Base-by-base conservation (phyloP, 2,329 filamentous ascomycete genomes). In the Tolypocladium paradoxum region DNA sequence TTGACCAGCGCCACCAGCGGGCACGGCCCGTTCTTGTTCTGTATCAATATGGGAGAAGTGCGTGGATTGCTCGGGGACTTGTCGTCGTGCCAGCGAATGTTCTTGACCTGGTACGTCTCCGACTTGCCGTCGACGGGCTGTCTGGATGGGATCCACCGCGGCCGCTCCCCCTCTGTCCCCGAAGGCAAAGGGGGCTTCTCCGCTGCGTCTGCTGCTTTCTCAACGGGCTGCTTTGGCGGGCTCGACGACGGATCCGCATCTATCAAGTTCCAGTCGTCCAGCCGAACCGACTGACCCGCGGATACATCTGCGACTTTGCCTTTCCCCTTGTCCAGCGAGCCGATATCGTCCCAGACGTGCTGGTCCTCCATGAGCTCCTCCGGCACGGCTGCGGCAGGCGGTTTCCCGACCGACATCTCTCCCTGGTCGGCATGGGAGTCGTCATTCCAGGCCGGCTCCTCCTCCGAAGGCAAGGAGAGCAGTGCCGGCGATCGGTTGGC, bases 1-100 rank as follows among this genome's bases (percentile, higher is more conserved):
- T 99, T 99, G 54, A 97, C 91, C 6, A 99, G 76, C 2, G 93
- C 93, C 29, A 99, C 82, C 16, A 99, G 72, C 1, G 93, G 93
- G 68, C 93, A 99, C 1, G 93, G 93, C 0, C 93, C 93, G 62
- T 99, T 99, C 53, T 85, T 83, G 61, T 96, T 97, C 64, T 99
- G 92, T 4, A 95, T 84, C 40, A 97, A 74, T 53, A 97, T 90
- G 0, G 93, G 92, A 0, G 90, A 92, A n/a, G 79, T 78, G 45
- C 89, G 79, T 37, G 88, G 76, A 51, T 82, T 82, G n/a, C 79
- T 76, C 1, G 75, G 66, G 0, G 77, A 74, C 12, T 66, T 78
- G 2, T 75, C 69, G 65, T 96, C 89, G 55, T 84, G 76, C 91
- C 92, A 97, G 56, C 81, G 84, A 56, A 97, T 85, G 55, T 91